Evolutionary conservation across 2,329 filamentous ascomycete genomes (phyloP), one percentile per base, ranked within the genome.

Genomic region (Thyridium curvatum): DNA sequence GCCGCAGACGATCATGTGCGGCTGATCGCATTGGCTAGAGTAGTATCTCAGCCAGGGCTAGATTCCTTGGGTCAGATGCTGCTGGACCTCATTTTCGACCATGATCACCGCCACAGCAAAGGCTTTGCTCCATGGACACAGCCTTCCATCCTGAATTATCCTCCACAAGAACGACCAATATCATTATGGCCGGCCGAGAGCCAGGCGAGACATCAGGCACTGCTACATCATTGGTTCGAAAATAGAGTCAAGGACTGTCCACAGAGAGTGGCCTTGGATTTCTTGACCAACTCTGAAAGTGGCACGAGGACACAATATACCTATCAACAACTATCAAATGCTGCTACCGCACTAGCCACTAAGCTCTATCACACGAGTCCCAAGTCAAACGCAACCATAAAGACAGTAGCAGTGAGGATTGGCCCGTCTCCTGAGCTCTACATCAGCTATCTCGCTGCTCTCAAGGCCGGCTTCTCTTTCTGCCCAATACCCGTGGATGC

Each of bases 401-500:
- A 36, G 29, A 44, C 42, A 4, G 41, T 48, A 6, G 50, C 48
- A 12, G 48, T 51, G 32, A 28, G 39, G 12, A 46, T 51, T 14
- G 48, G 45, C 2, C 48, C 52, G 4, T 48, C 41, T 12, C 58
- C 59, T 1, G 61, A 62, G 43, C 51, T 64, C 4, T 64, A 64
- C 39, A 52, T 60, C 17, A 52, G 56, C 12, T 64, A 62, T 35
- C 51, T 64, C 8, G 60, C 47, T 15, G 44, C 52, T 41, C 46
- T 64, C 12, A 63, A 63, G 41, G 54, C 59, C 12, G 60, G 59
- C 16, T 42, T 52, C 28, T 56, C 58, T 8, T 62, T 64, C 39
- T 64, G 50, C 34, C 61, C 61, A 2, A 48, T 64, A n/a, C 56
- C 60, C 1, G 48, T 57, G 21, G 60, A 64, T 34, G 56, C 53